A percentile compares a stretch with the other conserved stretches of the same genome.
Evolutionary conservation across 345 rosid species (phyloP).

Genomic region (Ceriops decandra): DNA sequence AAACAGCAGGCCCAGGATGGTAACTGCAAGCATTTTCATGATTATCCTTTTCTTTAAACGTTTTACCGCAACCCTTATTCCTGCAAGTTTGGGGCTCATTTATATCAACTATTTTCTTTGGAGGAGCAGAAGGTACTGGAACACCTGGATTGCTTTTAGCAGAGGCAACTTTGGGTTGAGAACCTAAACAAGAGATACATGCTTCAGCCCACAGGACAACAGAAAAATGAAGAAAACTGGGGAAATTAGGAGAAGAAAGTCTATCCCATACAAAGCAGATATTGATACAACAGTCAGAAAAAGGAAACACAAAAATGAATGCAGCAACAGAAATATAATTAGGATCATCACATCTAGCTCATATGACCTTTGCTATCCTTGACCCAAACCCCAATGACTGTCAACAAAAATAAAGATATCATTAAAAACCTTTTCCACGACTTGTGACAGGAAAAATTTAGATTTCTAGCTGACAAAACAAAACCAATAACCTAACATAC

Average conservation of each 20-base stretch:
- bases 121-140: slow-evolving; percentile 29
- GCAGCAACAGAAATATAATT: not conserved
- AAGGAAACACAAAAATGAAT: not conserved
- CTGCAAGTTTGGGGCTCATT: slow-evolving; percentile 74
- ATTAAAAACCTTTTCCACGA: too few relatives aligned
- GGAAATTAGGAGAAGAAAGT: too few relatives aligned
- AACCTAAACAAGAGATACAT: slow-evolving; percentile 40
- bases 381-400: too few relatives aligned
- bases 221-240: not conserved
- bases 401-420: too few relatives aligned
- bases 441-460: too few relatives aligned
- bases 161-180: slow-evolving; percentile 41
- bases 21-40: slow-evolving; percentile 71
- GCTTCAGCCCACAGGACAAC: slow-evolving; percentile 14
- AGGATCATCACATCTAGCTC: not conserved
- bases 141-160: slow-evolving; percentile 32
- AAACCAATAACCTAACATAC: too few relatives aligned
- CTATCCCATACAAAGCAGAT: not conserved
- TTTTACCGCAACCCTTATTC: slow-evolving; percentile 78
- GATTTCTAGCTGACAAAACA: too few relatives aligned
- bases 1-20: slow-evolving; percentile 96
- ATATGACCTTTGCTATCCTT: too few relatives aligned
- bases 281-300: not conserved
- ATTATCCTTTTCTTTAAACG: slow-evolving; percentile 83
- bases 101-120: slow-evolving; percentile 54